Conservation (phyloP, 495 filamentous ascomycete genomes). For the Neurospora sp. region DNA sequence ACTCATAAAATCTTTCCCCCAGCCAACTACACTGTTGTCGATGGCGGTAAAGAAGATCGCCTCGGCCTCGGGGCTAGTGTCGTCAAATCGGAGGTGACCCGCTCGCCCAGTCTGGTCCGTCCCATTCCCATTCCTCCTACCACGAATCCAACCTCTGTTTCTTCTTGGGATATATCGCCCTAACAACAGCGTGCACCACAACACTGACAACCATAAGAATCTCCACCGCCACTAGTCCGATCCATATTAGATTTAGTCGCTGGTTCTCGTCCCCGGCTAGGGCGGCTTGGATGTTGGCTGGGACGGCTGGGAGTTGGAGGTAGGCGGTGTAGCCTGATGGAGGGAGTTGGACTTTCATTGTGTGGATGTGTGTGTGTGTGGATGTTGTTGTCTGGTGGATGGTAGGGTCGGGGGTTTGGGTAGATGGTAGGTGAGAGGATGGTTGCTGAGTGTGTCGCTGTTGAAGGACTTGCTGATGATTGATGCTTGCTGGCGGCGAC, state of each 20-base stretch:
- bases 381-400: neutral
- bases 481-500: neutral
- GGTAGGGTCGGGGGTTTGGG: neutral
- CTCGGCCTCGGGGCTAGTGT: neutral
- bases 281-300: conserved; percentile 14
- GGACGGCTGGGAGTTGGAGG: conserved; percentile 2
- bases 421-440: neutral
- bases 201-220: conserved; percentile 31
- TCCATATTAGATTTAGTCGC: conserved; percentile 37
- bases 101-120: neutral
- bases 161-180: conserved; percentile 8
- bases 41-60: neutral
- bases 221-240: conserved; percentile 32
- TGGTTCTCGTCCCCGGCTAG: conserved; percentile 27
- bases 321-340: neutral
- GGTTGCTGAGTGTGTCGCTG: neutral
- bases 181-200: conserved; percentile 16
- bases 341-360: neutral
- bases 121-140: neutral
- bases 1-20: neutral
- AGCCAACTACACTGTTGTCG: neutral
- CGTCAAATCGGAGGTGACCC: neutral
- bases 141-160: neutral
- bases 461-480: neutral
- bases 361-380: neutral